Percentiles rank a stretch among this genome's conserved stretches.
phyloP scores from a whole-genome alignment of 179 eudicot species.

The Corrigiola litoralis region DNA sequence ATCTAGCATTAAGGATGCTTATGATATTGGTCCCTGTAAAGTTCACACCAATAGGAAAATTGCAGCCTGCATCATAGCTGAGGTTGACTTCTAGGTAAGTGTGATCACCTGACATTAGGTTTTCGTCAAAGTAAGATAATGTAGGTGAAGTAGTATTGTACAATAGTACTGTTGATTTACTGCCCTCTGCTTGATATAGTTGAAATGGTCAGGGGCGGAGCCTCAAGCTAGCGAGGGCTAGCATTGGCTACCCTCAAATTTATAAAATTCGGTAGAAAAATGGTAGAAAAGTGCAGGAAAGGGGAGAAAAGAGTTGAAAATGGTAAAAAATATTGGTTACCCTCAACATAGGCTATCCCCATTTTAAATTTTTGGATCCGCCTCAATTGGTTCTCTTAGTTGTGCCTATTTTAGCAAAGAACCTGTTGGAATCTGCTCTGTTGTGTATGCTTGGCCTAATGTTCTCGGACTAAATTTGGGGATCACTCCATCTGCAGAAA shows the following conservation, averaged over 20 bases:
- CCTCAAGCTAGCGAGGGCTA: too few species aligned
- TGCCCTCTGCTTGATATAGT: neutral
- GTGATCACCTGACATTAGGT: neutral
- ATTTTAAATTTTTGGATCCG: too few species aligned
- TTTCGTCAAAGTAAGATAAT: too few species aligned
- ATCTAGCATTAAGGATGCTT: neutral
- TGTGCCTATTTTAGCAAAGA: neutral
- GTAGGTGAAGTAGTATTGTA: too few species aligned
- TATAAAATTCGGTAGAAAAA: too few species aligned
- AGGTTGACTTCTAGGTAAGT: neutral
- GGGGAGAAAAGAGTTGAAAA: too few species aligned
- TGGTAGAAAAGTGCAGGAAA: too few species aligned
- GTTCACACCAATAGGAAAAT: neutral
- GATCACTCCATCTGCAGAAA: conserved; percentile 24
- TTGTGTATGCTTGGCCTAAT: neutral
- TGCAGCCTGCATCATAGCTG: neutral
- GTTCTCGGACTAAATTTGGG: neutral
- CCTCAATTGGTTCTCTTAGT: neutral
- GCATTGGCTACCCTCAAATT: too few species aligned
- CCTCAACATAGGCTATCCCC: too few species aligned
- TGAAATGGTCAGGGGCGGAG: too few species aligned
- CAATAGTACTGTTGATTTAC: neutral
- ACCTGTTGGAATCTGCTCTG: neutral
- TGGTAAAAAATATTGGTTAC: too few species aligned
- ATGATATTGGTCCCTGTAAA: neutral